Percentiles rank a stretch among this genome's conserved stretches.
Evolutionary conservation across 176 grass and related monocot species (phyloP).

Genomic region (Musa schizocarpa): DNA sequence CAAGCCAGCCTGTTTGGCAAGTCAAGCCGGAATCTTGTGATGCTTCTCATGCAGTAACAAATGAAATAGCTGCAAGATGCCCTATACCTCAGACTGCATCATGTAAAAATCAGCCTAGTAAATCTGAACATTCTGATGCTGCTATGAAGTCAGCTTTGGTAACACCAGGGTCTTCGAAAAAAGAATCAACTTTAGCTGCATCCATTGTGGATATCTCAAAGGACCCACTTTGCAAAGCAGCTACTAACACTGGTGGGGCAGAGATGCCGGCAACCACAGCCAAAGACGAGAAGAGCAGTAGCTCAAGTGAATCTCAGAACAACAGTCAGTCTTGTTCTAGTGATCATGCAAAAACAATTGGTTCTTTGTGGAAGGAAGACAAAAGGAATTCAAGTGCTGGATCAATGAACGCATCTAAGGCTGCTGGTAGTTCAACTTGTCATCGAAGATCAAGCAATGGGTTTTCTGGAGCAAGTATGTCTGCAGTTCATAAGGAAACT

Average conservation of each 20-base stretch:
- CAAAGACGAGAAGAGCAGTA: slow-evolving; percentile 79
- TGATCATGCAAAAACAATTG: slow-evolving; percentile 57
- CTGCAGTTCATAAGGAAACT: slow-evolving; percentile 53
- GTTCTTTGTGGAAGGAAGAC: slow-evolving; percentile 62
- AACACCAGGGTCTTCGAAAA: slow-evolving; percentile 24
- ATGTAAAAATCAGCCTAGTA: slow-evolving; percentile 30
- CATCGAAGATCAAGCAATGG: slow-evolving; percentile 55
- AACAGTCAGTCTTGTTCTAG: slow-evolving; percentile 85
- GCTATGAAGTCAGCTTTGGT: slow-evolving; percentile 22
- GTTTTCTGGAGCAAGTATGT: slow-evolving; percentile 14
- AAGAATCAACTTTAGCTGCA: neutral
- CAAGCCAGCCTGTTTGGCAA: slow-evolving; percentile 58
- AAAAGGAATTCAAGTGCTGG: slow-evolving; percentile 66
- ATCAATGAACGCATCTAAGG: slow-evolving; percentile 46
- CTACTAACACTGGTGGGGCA: slow-evolving; percentile 18
- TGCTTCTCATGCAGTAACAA: slow-evolving; percentile 43
- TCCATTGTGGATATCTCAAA: slow-evolving; percentile 27
- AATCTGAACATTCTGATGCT: slow-evolving; percentile 29
- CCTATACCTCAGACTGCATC: slow-evolving; percentile 25
- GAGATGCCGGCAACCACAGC: slow-evolving; percentile 11
- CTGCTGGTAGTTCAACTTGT: slow-evolving; percentile 44
- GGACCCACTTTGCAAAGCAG: slow-evolving; percentile 34
- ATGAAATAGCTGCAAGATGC: slow-evolving; percentile 42
- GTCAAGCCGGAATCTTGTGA: slow-evolving; percentile 56
- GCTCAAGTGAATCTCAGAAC: slow-evolving; percentile 77